Evolutionary conservation across 225 moss, liverwort and hornwort species (phyloP), one percentile per base, ranked within the genome.

Genomic region (Lunularia cruciata): DNA sequence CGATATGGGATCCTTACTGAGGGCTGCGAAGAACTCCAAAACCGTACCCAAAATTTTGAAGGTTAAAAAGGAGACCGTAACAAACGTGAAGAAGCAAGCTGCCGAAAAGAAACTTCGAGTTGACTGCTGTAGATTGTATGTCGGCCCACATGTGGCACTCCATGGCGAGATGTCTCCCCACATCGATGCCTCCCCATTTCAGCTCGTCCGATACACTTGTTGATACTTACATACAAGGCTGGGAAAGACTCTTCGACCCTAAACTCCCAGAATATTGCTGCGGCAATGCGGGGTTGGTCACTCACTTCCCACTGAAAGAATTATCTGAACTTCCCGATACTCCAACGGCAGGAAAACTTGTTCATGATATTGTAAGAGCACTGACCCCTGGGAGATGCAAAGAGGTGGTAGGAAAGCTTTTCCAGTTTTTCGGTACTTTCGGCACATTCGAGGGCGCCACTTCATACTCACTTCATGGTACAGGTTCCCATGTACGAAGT

Each of bases 121-220:
- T 74, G n/a, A 67, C 67, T 11, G 54, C 67, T 1, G 19, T 67
- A 28, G 67, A 67, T 56, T 33, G 65, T 26, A 60, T 74, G 37
- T 28, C 57, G 23, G 57, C 74, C 30, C 67, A 74, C 38, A 28
- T 74, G 16, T 67, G 67, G 67, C 73, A 43, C 19, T 23, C 7
- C 3, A 8, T 65, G 14, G 27, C 53, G 20, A 65, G n/a, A 20
- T n/a, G n/a, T n/a, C 4, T 60, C 8, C 27, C 18, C 11, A 57
- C 32, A 42, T 32, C 54, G 8, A 56, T 56, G 14, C 27, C 55
- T 2, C 12, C 1, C 2, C 55, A 56, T 31, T 34, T 70, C 43
- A 35, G 2, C 49, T 52, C 57, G 13, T 2, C 12, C 8, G 36
- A 28, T 5, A 37, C 71, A 20, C 12, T 49, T 13, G 15, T 48